Percentiles rank a stretch among this genome's conserved stretches.
Conservation (phyloP, 2,329 filamentous ascomycete genomes). For the Tolypocladium ovalisporum region DNA sequence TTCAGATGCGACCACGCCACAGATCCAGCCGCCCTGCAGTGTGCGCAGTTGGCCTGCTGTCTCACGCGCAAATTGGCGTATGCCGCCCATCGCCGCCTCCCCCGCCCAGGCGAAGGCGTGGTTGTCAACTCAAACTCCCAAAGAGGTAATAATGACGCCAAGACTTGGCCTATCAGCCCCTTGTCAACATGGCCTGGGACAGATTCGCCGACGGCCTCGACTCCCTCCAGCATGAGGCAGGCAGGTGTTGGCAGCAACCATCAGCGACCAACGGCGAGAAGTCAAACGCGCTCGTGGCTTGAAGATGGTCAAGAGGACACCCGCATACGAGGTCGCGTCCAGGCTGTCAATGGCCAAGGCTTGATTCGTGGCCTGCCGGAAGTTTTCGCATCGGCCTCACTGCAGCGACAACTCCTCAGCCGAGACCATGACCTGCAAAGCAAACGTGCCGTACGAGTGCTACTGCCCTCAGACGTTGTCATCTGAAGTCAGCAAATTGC, state of each 20-base stretch:
- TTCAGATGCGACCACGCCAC: neutral
- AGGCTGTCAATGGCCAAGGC: neutral
- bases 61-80: constrained; percentile 1
- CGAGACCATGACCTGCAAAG: neutral
- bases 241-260: neutral
- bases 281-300: neutral
- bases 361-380: too few species aligned
- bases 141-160: neutral
- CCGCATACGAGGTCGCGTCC: neutral
- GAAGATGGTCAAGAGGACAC: neutral
- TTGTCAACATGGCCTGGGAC: neutral
- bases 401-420: neutral
- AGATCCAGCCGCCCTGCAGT: neutral
- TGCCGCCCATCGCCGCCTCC: neutral
- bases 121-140: neutral
- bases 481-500: constrained; percentile 1
- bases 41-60: neutral
- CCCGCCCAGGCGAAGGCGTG: neutral
- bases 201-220: neutral
- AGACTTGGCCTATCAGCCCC: neutral
- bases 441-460: neutral
- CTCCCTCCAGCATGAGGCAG: neutral
- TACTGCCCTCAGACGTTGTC: neutral
- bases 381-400: too few species aligned
- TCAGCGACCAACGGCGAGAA: too few species aligned